Conservation (phyloP, 371 early-diverging fungal genomes). For the Circinella minor region DNA sequence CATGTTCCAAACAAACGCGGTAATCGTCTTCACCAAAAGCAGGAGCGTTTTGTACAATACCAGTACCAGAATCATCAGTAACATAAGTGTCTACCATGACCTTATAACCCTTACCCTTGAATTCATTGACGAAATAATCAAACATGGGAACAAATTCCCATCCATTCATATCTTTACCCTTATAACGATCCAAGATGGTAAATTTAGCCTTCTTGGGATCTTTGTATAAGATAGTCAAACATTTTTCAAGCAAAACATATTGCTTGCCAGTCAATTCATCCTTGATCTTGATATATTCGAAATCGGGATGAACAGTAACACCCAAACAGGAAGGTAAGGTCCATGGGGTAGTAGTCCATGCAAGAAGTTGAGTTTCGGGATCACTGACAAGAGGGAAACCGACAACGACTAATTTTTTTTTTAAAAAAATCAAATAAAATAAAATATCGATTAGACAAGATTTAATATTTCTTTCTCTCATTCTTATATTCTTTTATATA, state of each 20-base stretch:
- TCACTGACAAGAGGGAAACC: slow-evolving; percentile 94
- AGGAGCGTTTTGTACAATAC: slow-evolving; percentile 99
- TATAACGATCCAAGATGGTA: slow-evolving; percentile 79
- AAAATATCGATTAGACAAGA: not conserved
- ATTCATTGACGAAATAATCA: slow-evolving; percentile 76
- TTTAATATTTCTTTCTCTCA: not conserved
- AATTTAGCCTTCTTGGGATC: slow-evolving; percentile 95
- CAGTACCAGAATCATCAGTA: slow-evolving; percentile 97
- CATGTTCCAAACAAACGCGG: slow-evolving; percentile 90
- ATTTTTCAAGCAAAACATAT: slow-evolving; percentile 88
- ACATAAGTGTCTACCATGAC: slow-evolving; percentile 95
- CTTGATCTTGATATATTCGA: slow-evolving; percentile 95
- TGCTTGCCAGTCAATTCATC: slow-evolving; percentile 78
- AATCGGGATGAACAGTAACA: slow-evolving; percentile 92
- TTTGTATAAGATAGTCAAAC: slow-evolving; percentile 91
- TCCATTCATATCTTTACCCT: slow-evolving; percentile 89
- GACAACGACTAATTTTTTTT: slow-evolving; percentile 71
- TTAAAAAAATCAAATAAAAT: too few relatives aligned
- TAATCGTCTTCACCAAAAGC: slow-evolving; percentile 99
- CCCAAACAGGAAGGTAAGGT: slow-evolving; percentile 98
- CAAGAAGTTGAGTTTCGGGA: slow-evolving; percentile 82
- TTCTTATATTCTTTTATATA: not conserved
- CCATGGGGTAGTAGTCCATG: slow-evolving; percentile 99
- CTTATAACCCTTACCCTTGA: slow-evolving; percentile 85
- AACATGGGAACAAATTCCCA: slow-evolving; percentile 95